Conservation (phyloP, 2,329 filamentous ascomycete species). For the Fusarium incarnatum region DNA sequence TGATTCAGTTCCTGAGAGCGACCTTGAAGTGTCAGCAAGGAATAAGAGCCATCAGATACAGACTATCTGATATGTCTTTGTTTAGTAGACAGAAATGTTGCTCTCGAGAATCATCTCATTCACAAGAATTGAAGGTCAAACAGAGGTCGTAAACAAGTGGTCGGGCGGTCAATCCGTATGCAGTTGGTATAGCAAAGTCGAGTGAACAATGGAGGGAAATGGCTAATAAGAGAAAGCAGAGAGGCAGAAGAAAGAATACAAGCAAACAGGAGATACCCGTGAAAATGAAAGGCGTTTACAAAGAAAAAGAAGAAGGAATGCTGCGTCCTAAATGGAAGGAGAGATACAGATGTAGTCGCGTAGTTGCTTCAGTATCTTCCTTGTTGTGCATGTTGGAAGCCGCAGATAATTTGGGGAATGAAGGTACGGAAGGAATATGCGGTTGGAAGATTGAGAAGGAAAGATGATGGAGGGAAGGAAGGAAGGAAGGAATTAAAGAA, state of each 20-base stretch:
- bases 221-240: neutral
- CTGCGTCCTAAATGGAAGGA: constrained; percentile 19
- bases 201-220: constrained; percentile 8
- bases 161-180: constrained; percentile 1
- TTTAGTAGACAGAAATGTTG: constrained; percentile 1
- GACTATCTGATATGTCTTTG: constrained; percentile 2
- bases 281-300: constrained; percentile 5
- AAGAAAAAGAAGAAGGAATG: constrained; percentile 5
- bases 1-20: constrained; percentile 1
- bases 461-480: neutral
- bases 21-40: constrained; percentile 9
- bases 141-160: constrained; percentile 30
- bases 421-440: neutral
- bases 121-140: constrained; percentile 3
- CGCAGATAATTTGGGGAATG: constrained; percentile 19
- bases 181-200: constrained; percentile 17
- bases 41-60: constrained; percentile 5
- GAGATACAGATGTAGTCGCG: constrained; percentile 20
- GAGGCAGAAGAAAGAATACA: neutral
- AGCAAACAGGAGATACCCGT: constrained; percentile 4
- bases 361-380: constrained; percentile 29
- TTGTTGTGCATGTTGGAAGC: constrained; percentile 36
- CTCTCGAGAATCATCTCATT: constrained; percentile 15
- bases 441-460: neutral
- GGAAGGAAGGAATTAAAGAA: neutral